Percentiles rank a stretch among this genome's conserved stretches.
These are phyloP conservation scores for Colletotrichum destructivum DNA, from an alignment of 2,329 filamentous ascomycete genomes.

Conservation along the genomic window DNA sequence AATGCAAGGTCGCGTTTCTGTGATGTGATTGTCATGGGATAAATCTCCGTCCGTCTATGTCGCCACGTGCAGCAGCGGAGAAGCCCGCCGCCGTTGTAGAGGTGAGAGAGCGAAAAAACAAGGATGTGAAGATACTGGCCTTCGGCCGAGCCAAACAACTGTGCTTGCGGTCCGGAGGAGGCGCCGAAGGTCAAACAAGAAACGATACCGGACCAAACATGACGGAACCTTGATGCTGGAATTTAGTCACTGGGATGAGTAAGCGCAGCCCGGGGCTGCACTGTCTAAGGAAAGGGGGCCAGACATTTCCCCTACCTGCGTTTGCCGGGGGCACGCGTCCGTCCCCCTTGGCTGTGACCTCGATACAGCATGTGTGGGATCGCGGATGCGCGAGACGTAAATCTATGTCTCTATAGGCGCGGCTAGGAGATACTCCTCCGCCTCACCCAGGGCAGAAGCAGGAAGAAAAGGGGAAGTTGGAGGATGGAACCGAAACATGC, in stretches of 20 bases:
- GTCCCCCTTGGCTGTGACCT: background rate
- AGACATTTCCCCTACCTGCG: background rate
- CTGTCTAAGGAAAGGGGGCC: background rate
- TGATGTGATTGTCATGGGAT: background rate
- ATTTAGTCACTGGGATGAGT: conserved; percentile 6
- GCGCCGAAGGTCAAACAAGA: no score
- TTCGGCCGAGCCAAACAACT: background rate
- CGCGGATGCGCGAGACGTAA: background rate
- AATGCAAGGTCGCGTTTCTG: background rate
- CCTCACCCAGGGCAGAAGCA: background rate
- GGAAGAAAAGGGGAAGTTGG: background rate
- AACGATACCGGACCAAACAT: background rate
- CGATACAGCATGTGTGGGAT: no score
- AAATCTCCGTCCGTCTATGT: background rate
- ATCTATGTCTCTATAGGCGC: background rate
- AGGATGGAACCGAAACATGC: background rate
- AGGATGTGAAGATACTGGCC: background rate
- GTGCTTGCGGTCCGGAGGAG: background rate
- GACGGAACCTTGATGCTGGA: background rate
- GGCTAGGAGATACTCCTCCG: no score
- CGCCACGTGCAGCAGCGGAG: background rate
- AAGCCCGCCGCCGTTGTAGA: background rate
- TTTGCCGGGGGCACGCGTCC: no score
- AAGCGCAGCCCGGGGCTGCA: background rate
- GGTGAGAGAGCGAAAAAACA: background rate